A percentile compares a stretch with the other conserved stretches of the same genome.
These are phyloP conservation scores for Fusarium subglutinans DNA, from an alignment of 2,329 filamentous ascomycete species.

Conservation along the genomic window DNA sequence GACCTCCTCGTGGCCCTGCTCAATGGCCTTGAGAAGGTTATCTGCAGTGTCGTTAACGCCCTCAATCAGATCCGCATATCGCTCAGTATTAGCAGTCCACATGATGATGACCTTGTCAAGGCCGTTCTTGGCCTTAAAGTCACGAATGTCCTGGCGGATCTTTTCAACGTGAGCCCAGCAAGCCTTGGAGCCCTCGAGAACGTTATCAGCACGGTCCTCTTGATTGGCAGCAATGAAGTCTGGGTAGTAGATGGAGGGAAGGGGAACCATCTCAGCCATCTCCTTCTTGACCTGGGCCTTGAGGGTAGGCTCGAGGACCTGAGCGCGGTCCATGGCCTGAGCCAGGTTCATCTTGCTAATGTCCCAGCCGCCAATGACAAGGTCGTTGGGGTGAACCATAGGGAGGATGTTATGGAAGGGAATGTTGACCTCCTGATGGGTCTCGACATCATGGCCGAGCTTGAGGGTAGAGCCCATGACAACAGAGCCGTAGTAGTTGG, in stretches of 20 bases:
- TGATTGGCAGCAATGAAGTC: slow-evolving; percentile 99
- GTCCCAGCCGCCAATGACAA: slow-evolving; percentile 96
- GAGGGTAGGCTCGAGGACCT: slow-evolving; percentile 93
- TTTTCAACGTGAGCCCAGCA: slow-evolving; percentile 89
- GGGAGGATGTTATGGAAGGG: slow-evolving; percentile 94
- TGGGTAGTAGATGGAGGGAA: slow-evolving; percentile 97
- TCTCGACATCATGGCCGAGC: slow-evolving; percentile 87
- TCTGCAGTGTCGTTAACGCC: slow-evolving; percentile 97
- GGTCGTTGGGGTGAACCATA: slow-evolving; percentile 97
- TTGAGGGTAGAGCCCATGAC: slow-evolving; percentile 98
- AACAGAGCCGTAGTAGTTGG: slow-evolving; percentile 98
- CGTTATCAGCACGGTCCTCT: slow-evolving; percentile 93
- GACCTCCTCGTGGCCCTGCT: slow-evolving; percentile 88
- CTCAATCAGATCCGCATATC: slow-evolving; percentile 85
- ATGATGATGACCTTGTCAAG: slow-evolving; percentile 97
- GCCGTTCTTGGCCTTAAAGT: slow-evolving; percentile 86
- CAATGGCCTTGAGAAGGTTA: slow-evolving; percentile 89
- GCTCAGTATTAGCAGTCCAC: slow-evolving; percentile 99
- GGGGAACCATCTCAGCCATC: slow-evolving; percentile 86
- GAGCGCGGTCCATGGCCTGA: slow-evolving; percentile 92
- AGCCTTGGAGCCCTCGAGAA: slow-evolving; percentile 84
- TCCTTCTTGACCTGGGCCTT: slow-evolving; percentile 92
- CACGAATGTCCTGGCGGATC: slow-evolving; percentile 90
- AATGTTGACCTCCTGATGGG: slow-evolving; percentile 90
- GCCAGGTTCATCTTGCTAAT: slow-evolving; percentile 92